These are phyloP conservation scores for Saprolegnia diclina DNA, from an alignment of 352 stramenopile genomes.

Conservation along the genomic window DNA sequence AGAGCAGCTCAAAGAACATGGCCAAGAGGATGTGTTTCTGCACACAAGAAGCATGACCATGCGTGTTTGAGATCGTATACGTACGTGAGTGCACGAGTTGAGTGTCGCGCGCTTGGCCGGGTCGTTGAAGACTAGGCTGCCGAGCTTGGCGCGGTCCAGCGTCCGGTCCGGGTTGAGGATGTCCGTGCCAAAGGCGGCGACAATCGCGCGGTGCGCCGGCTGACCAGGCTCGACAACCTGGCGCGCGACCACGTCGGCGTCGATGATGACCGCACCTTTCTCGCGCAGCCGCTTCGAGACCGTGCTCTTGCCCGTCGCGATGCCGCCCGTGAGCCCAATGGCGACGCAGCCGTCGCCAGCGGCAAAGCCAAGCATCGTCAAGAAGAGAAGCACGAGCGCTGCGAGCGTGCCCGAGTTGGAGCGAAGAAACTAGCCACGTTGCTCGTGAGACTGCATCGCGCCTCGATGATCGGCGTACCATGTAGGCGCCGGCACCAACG, in stretches of 20 bases:
- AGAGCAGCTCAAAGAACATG: constrained; percentile 82
- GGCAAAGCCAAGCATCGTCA: constrained; percentile 34
- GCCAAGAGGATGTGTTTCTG: constrained; percentile 82
- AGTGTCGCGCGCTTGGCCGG: constrained; percentile 59
- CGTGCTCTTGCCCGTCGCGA: constrained; percentile 79
- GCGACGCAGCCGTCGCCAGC: constrained; percentile 58
- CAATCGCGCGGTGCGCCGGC: constrained; percentile 69
- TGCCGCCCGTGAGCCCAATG: constrained; percentile 75
- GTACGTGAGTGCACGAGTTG: constrained; percentile 72
- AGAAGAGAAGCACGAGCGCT: not conserved
- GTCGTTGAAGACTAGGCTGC: constrained; percentile 79
- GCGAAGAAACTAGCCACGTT: not conserved
- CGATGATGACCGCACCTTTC: constrained; percentile 63
- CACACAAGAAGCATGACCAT: not conserved
- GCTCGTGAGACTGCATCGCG: not conserved
- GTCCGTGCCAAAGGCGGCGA: constrained; percentile 54
- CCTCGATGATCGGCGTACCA: not conserved
- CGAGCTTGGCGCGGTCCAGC: constrained; percentile 78
- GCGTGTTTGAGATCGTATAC: constrained; percentile 5
- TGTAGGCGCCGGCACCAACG: not conserved
- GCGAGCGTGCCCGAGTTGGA: constrained; percentile 3
- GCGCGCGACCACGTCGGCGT: constrained; percentile 73
- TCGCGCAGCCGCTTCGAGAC: constrained; percentile 59
- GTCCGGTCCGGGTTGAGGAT: constrained; percentile 73
- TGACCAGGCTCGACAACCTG: constrained; percentile 71